These are phyloP conservation scores for Penicillium freii DNA, from an alignment of 2,329 filamentous ascomycete species.

Conservation along the genomic window DNA sequence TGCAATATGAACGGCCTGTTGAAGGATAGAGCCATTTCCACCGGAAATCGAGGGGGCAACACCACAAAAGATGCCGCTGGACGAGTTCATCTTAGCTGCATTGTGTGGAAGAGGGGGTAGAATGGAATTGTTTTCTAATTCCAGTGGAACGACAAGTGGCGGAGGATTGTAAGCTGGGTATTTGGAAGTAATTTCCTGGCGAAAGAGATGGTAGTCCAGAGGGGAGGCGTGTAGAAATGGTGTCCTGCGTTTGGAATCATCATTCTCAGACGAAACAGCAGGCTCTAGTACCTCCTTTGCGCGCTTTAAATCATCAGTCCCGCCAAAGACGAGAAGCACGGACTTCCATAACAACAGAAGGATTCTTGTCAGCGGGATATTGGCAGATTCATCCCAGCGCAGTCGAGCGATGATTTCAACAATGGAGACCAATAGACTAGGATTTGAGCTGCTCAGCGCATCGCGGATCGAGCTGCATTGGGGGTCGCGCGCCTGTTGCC, in stretches of 20 bases:
- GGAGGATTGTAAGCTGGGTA: constrained; percentile 96
- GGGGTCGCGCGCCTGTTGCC: constrained; percentile 31
- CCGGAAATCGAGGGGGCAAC: constrained; percentile 49
- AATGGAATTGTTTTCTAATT: constrained; percentile 86
- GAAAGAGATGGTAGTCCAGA: constrained; percentile 91
- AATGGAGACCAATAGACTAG: constrained; percentile 69
- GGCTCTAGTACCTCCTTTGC: constrained; percentile 68
- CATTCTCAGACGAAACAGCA: constrained; percentile 49
- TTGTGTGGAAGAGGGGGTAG: constrained; percentile 80
- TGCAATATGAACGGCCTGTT: constrained; percentile 97
- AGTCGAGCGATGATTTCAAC: constrained; percentile 66
- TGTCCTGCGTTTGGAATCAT: constrained; percentile 57
- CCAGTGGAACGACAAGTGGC: constrained; percentile 75
- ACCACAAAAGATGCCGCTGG: constrained; percentile 61
- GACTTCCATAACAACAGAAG: constrained; percentile 91
- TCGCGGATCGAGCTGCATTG: constrained; percentile 28
- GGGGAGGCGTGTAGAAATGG: constrained; percentile 90
- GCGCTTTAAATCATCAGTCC: constrained; percentile 67
- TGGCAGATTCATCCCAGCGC: constrained; percentile 63
- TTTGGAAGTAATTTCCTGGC: constrained; percentile 95
- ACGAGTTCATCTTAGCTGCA: constrained; percentile 59
- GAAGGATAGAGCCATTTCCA: constrained; percentile 69
- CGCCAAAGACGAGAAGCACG: constrained; percentile 80
- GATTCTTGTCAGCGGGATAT: constrained; percentile 63
- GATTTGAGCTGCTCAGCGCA: constrained; percentile 56